These are phyloP conservation scores for Pinus albicaulis DNA, from an alignment of 75 land plant species.

Conservation along the genomic window DNA sequence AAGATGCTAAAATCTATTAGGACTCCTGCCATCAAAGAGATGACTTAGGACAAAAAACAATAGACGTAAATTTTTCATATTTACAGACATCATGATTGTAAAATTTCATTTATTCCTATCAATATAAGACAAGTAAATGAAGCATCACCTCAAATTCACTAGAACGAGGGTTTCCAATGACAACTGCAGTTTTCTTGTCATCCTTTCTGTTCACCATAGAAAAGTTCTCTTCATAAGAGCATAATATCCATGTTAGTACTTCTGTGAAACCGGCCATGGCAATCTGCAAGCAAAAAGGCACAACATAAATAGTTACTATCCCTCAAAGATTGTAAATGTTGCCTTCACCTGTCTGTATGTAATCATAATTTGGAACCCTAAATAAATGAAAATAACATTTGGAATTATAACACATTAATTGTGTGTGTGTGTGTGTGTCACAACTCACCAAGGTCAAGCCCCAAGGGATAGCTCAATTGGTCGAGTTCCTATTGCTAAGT, in stretches of 20 bases:
- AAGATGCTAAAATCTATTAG: too few species aligned
- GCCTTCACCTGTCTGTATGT: background rate
- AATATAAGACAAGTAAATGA: background rate
- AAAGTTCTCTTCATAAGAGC: conserved; percentile 79
- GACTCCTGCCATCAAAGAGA: too few species aligned
- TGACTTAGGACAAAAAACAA: too few species aligned
- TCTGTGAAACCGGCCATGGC: conserved; percentile 90
- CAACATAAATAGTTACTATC: background rate
- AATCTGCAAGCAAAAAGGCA: conserved; percentile 41
- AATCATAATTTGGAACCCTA: background rate
- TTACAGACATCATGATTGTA: background rate
- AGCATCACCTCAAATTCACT: conserved; percentile 88
- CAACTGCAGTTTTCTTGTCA: conserved; percentile 63
- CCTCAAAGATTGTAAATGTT: background rate
- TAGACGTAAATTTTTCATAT: background rate
- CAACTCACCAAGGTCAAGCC: too few species aligned
- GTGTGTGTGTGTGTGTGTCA: too few species aligned
- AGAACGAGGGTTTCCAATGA: conserved; percentile 93
- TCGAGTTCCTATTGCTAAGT: too few species aligned
- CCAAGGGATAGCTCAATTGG: too few species aligned
- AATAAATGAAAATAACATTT: background rate
- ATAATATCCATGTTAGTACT: conserved; percentile 83
- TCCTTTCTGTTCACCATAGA: conserved; percentile 69
- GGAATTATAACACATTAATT: too few species aligned
- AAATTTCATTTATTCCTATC: too few species aligned